A percentile compares a stretch with the other conserved stretches of the same genome.
phyloP scores from a whole-genome alignment of 495 filamentous ascomycete species.

The Gamarada debralockiae region DNA sequence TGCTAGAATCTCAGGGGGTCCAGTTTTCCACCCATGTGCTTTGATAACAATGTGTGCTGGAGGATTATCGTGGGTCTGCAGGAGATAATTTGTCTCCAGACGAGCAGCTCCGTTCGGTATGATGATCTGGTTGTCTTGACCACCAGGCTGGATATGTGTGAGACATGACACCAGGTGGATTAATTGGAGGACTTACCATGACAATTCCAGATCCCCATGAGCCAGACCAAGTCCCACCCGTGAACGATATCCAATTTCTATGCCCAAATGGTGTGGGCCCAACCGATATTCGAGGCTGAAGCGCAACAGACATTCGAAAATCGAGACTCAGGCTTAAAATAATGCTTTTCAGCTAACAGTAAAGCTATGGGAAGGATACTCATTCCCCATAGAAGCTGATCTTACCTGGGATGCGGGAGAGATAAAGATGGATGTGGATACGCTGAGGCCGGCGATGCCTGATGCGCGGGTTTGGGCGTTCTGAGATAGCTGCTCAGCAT shows the following conservation, averaged over 20 bases:
- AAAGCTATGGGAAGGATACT: no score
- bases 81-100: slow-evolving; percentile 49
- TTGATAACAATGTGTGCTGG: slow-evolving; percentile 55
- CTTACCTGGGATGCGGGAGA: slow-evolving; percentile 22
- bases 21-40: slow-evolving; percentile 54
- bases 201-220: slow-evolving; percentile 57
- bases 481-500: not conserved
- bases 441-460: not conserved
- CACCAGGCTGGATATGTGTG: slow-evolving; percentile 42
- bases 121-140: slow-evolving; percentile 56
- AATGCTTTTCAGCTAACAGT: no score
- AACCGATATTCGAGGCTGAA: slow-evolving; percentile 52
- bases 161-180: no score
- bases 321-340: slow-evolving; percentile 46
- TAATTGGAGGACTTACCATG: slow-evolving; percentile 45
- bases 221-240: slow-evolving; percentile 57
- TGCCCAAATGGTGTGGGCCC: slow-evolving; percentile 52
- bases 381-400: no score
- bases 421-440: slow-evolving; percentile 21
- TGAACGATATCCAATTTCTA: slow-evolving; percentile 54
- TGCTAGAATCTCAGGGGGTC: slow-evolving; percentile 37
- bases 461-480: no score
- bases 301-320: slow-evolving; percentile 57
- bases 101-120: slow-evolving; percentile 51
- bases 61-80: slow-evolving; percentile 55